phyloP scores from a whole-genome alignment of 148 eudicot species.

The Camellia sinensis region DNA sequence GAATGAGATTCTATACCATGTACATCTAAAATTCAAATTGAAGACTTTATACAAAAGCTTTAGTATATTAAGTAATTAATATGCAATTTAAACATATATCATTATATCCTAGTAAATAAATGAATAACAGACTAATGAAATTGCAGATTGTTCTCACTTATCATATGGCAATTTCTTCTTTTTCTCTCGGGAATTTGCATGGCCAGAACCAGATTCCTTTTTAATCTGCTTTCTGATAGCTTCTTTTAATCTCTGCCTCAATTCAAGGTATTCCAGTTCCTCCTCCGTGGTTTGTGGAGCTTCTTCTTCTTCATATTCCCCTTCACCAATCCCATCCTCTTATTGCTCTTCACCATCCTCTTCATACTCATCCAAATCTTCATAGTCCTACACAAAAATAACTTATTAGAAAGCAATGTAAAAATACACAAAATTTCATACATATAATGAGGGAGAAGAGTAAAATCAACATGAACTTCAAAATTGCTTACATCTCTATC shows the following conservation, averaged over 20 bases:
- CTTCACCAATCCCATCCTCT: slow-evolving; percentile 34
- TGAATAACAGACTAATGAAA: neutral
- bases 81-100: neutral
- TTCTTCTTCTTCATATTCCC: slow-evolving; percentile 37
- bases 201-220: slow-evolving; percentile 54
- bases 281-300: slow-evolving; percentile 55
- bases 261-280: slow-evolving; percentile 56
- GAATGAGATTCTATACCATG: neutral
- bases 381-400: slow-evolving; percentile 37
- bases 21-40: neutral
- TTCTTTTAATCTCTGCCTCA: slow-evolving; percentile 72
- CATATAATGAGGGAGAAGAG: too few relatives aligned
- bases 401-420: slow-evolving; percentile 7
- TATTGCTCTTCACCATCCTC: slow-evolving; percentile 46
- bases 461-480: neutral
- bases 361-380: slow-evolving; percentile 67
- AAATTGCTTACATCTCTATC: slow-evolving; percentile 35
- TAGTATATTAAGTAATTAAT: neutral
- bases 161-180: slow-evolving; percentile 37
- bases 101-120: neutral
- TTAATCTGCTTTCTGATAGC: slow-evolving; percentile 48
- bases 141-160: slow-evolving; percentile 39
- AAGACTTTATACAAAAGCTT: neutral
- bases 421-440: neutral
- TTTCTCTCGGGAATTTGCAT: slow-evolving; percentile 37